Evolutionary conservation across 306 rosid genomes (phyloP).

Genomic region (Cicer bijugum): DNA sequence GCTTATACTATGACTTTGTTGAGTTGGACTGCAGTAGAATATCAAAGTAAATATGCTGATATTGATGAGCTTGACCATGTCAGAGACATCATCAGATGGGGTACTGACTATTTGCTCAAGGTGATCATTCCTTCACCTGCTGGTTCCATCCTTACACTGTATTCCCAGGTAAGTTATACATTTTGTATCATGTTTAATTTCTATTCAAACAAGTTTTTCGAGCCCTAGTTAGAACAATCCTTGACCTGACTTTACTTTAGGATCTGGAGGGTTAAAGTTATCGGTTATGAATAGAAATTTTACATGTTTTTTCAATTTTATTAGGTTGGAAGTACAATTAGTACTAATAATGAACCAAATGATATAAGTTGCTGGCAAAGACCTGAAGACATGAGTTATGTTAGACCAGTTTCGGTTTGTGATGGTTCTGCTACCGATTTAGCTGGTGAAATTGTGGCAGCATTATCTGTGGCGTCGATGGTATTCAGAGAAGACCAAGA

Average conservation of each 20-base stretch:
- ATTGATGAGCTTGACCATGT: constrained; percentile 81
- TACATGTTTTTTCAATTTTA: constrained; percentile 17
- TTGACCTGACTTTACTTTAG: too few relatives aligned
- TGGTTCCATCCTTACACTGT: constrained; percentile 51
- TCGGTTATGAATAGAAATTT: too few relatives aligned
- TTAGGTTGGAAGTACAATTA: constrained; percentile 73
- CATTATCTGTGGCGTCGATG: constrained; percentile 79
- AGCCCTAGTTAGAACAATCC: too few relatives aligned
- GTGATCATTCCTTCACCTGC: constrained; percentile 50
- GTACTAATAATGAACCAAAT: constrained; percentile 42
- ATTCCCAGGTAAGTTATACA: constrained; percentile 68
- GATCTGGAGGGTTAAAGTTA: too few relatives aligned
- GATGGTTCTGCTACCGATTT: constrained; percentile 71
- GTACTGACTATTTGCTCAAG: constrained; percentile 76
- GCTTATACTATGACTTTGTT: constrained; percentile 79
- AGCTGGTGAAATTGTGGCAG: constrained; percentile 78
- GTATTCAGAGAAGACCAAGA: constrained; percentile 60
- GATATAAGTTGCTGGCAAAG: constrained; percentile 78
- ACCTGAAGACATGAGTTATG: constrained; percentile 74
- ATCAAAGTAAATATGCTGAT: constrained; percentile 66
- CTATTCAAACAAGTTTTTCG: too few relatives aligned
- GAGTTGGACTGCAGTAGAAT: constrained; percentile 86
- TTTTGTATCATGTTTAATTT: neutral
- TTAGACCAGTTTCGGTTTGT: constrained; percentile 67
- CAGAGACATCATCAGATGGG: constrained; percentile 83